Evolutionary conservation across 2,329 filamentous ascomycete genomes (phyloP).

Genomic region (Pseudonectria foliicola): DNA sequence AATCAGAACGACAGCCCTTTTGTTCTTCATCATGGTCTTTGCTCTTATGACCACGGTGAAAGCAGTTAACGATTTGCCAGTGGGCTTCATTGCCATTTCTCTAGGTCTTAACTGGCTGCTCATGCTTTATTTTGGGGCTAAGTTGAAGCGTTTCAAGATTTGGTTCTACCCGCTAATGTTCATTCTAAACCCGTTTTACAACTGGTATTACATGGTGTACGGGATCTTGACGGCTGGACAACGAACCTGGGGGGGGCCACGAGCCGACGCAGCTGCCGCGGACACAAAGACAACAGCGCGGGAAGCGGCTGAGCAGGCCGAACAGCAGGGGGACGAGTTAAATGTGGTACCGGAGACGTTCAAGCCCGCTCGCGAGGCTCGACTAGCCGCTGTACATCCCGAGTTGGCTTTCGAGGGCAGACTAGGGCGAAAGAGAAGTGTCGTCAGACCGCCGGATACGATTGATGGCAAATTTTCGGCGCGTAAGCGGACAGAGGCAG

Average conservation of each 20-base stretch:
- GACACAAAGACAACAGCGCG: constrained; percentile 69
- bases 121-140: constrained; percentile 92
- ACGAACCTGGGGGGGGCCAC: constrained; percentile 89
- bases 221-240: constrained; percentile 92
- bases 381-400: constrained; percentile 24
- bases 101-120: constrained; percentile 88
- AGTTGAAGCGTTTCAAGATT: constrained; percentile 83
- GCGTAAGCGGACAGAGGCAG: constrained; percentile 58
- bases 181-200: constrained; percentile 89
- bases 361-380: constrained; percentile 49
- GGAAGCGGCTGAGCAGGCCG: constrained; percentile 76
- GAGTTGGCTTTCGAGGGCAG: constrained; percentile 23
- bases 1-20: constrained; percentile 83
- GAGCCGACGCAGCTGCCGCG: constrained; percentile 79
- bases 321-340: constrained; percentile 74
- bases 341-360: constrained; percentile 88
- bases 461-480: constrained; percentile 75
- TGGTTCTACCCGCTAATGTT: constrained; percentile 97
- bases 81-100: constrained; percentile 89
- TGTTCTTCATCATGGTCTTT: constrained; percentile 91
- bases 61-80: constrained; percentile 68
- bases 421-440: constrained; percentile 45
- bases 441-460: constrained; percentile 63
- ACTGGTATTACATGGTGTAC: constrained; percentile 98
- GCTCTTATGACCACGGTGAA: constrained; percentile 81